phyloP scores from a whole-genome alignment of 2,329 filamentous ascomycete species.

The Stagonosporopsis tanaceti region DNA sequence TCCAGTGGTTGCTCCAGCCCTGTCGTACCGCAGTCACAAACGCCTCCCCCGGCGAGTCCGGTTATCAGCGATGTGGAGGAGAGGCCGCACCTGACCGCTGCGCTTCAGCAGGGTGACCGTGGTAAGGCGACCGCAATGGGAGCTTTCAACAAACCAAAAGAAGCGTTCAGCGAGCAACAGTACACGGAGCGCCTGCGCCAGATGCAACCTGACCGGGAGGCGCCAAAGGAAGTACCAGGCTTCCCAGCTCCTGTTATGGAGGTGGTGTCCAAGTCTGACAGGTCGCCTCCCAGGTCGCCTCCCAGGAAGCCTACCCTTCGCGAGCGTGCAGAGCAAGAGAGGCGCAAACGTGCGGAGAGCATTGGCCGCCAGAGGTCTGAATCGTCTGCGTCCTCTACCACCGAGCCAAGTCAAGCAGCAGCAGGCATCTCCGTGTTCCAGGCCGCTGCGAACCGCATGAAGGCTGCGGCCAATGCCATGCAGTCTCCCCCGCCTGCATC shows the following conservation, averaged over 20 bases:
- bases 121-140: constrained; percentile 82
- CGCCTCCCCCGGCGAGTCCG: constrained; percentile 68
- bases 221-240: constrained; percentile 55
- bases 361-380: constrained; percentile 38
- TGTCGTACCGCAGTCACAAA: constrained; percentile 49
- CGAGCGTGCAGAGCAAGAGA: constrained; percentile 48
- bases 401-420: constrained; percentile 40
- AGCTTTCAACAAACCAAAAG: constrained; percentile 74
- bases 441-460: constrained; percentile 55
- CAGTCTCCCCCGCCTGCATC: constrained; percentile 23
- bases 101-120: constrained; percentile 76
- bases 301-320: constrained; percentile 39
- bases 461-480: constrained; percentile 35
- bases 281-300: constrained; percentile 37
- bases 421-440: constrained; percentile 57
- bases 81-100: constrained; percentile 64
- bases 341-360: constrained; percentile 41
- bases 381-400: constrained; percentile 32
- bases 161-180: constrained; percentile 83
- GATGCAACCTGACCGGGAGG: constrained; percentile 77
- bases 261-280: constrained; percentile 24
- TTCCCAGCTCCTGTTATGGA: constrained; percentile 15
- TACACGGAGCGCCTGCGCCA: constrained; percentile 84
- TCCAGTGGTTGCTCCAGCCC: constrained; percentile 51
- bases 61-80: constrained; percentile 78